Conservation (phyloP, 192 early-diverging fungal species). For the Linnemannia elongata region DNA sequence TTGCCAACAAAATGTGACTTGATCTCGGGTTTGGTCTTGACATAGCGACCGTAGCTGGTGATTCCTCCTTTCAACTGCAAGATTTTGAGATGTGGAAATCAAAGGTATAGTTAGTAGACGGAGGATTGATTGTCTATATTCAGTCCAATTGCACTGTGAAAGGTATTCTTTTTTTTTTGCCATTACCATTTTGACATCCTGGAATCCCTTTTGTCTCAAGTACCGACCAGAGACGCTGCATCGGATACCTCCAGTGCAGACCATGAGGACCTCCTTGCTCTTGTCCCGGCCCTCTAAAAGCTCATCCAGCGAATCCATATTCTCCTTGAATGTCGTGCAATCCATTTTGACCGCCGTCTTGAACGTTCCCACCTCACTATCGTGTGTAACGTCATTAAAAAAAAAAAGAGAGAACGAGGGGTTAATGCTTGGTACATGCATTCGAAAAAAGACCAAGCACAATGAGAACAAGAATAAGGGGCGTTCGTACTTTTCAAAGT, state of each 20-base stretch:
- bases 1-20: conserved; percentile 77
- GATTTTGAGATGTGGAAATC: not conserved
- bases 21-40: conserved; percentile 54
- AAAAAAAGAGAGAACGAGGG: not conserved
- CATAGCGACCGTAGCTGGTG: conserved; percentile 78
- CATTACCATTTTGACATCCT: conserved; percentile 70
- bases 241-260: conserved; percentile 77
- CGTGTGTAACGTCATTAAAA: not conserved
- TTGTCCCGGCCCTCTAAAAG: conserved; percentile 40
- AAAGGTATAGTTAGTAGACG: not conserved
- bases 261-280: conserved; percentile 44
- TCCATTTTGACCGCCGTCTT: conserved; percentile 53
- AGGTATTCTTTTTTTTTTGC: not conserved
- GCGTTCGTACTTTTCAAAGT: conserved; percentile 72
- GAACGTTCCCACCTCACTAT: conserved; percentile 45
- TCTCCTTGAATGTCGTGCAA: conserved; percentile 46
- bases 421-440: not conserved
- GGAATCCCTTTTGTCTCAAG: conserved; percentile 71
- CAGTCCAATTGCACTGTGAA: not conserved
- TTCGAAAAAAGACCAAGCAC: not conserved
- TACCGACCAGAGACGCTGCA: conserved; percentile 84
- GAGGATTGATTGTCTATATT: not conserved
- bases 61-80: conserved; percentile 76
- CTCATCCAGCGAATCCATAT: conserved; percentile 49
- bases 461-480: not conserved